Evolutionary conservation across 495 filamentous ascomycete species (phyloP), one percentile per base, ranked within the genome.

Genomic region (Penicillium crystallinum): DNA sequence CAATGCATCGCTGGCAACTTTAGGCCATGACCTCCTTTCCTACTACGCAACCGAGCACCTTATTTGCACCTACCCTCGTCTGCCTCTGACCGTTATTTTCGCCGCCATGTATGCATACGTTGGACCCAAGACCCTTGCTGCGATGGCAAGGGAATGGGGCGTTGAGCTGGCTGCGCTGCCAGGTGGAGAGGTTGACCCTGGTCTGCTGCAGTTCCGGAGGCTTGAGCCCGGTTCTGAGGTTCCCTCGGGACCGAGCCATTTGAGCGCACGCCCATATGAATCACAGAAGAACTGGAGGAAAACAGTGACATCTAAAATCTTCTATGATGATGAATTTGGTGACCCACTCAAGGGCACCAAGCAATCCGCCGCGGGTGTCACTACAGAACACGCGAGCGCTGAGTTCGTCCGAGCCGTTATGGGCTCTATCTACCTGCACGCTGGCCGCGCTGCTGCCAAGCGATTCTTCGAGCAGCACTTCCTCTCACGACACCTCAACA

Each of bases 121-220:
- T 39, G 92, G 93, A 3, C 74, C 79, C 6, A 78, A 80, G 47
- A 78, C 90, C 0, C 80, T 97, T 18, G 70, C 81, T 22, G 71
- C 80, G 1, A 79, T 97, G 53, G 78, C 86, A 0, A 71, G 76
- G 30, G 88, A 91, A 69, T 98, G 93, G 92, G 93, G 95, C 70
- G 81, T 97, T 14, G 92, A 97, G 59, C 60, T 73, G 33, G 93
- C 88, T 14, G 86, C 88, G 7, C 82, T 80, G 30, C 92, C 93
- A 1, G 91, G 90, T 18, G 85, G 81, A 39, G 89, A 97, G 70
- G 92, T 97, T 48, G 91, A 98, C 67, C 87, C 92, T 1, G 95
- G 93, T 9, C 72, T 91, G n/a, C 77, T 98, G 35, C 95, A 97
- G 66, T 93, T 89, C 71, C 77, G 74, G 46, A 69, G 80, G 39